Evolutionary conservation across 1,139 yeast species (phyloP).

Genomic region (Blastobotrys ciferrii): DNA sequence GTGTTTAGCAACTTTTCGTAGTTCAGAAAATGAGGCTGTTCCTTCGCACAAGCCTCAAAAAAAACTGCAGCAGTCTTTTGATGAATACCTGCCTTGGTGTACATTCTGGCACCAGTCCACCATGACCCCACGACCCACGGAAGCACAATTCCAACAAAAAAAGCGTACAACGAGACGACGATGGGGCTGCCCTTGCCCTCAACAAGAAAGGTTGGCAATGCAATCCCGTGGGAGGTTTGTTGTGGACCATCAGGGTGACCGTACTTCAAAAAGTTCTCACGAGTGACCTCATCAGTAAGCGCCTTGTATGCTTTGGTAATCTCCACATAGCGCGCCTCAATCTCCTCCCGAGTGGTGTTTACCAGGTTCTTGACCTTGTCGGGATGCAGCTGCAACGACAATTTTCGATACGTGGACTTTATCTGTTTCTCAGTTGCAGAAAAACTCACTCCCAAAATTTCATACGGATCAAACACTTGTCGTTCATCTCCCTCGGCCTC

Average conservation of each 20-base stretch:
- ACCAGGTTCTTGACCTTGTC: conserved; percentile 66
- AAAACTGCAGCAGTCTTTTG: conserved; percentile 77
- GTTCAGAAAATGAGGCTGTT: conserved; percentile 66
- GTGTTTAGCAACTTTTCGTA: conserved; percentile 57
- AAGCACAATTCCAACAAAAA: conserved; percentile 70
- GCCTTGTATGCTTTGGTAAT: conserved; percentile 94
- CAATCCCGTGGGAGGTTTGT: conserved; percentile 92
- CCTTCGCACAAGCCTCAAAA: conserved; percentile 54
- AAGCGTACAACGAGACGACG: conserved; percentile 63
- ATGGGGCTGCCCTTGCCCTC: conserved; percentile 77
- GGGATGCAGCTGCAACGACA: conserved; percentile 88
- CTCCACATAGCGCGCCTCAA: conserved; percentile 76
- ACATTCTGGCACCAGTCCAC: conserved; percentile 84
- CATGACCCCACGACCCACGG: conserved; percentile 78
- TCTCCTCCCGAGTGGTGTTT: conserved; percentile 58
- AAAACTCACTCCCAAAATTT: conserved; percentile 69
- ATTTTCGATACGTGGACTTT: conserved; percentile 78
- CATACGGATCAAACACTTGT: conserved; percentile 82
- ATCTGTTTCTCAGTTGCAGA: conserved; percentile 74
- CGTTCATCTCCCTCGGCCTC: conserved; percentile 44
- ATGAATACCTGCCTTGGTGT: conserved; percentile 81
- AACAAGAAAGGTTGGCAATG: conserved; percentile 86
- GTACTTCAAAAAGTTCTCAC: conserved; percentile 76
- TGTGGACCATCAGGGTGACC: conserved; percentile 99
- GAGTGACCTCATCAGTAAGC: conserved; percentile 82